A percentile compares a stretch with the other conserved stretches of the same genome.
Evolutionary conservation across 2,329 filamentous ascomycete genomes (phyloP).

Genomic region (Aspergillus brunneoviolaceus): DNA sequence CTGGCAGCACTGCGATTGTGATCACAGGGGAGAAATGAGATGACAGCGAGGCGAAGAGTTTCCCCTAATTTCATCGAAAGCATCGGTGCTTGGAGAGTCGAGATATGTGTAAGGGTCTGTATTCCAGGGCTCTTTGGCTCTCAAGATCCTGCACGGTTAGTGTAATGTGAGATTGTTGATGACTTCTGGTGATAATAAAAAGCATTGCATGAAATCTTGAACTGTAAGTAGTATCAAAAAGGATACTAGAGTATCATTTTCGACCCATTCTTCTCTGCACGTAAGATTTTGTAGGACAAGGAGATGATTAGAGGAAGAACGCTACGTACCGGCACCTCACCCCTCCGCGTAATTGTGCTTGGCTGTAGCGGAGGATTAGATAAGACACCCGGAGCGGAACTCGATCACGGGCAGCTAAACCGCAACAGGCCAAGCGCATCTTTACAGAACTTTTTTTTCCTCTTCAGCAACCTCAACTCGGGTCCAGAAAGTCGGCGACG

Average conservation of each 20-base stretch:
- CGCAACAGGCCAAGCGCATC: constrained; percentile 33
- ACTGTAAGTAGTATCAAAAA: neutral
- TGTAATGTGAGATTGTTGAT: neutral
- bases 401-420: constrained; percentile 23
- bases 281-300: too few relatives aligned
- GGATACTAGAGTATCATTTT: neutral
- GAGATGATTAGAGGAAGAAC: neutral
- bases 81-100: neutral
- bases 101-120: neutral
- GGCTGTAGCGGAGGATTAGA: constrained; percentile 29
- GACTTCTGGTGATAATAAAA: too few relatives aligned
- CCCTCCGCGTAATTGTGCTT: constrained; percentile 14
- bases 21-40: neutral
- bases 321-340: constrained; percentile 3
- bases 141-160: neutral
- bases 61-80: neutral
- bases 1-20: neutral
- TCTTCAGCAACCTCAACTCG: constrained; percentile 31
- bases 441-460: constrained; percentile 47
- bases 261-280: too few relatives aligned
- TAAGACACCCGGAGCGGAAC: constrained; percentile 26
- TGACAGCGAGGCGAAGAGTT: neutral
- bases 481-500: constrained; percentile 17
- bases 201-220: too few relatives aligned
- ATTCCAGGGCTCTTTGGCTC: neutral